Base-by-base conservation (phyloP, 331 rosid species). In the Pyracantha coccinea region DNA sequence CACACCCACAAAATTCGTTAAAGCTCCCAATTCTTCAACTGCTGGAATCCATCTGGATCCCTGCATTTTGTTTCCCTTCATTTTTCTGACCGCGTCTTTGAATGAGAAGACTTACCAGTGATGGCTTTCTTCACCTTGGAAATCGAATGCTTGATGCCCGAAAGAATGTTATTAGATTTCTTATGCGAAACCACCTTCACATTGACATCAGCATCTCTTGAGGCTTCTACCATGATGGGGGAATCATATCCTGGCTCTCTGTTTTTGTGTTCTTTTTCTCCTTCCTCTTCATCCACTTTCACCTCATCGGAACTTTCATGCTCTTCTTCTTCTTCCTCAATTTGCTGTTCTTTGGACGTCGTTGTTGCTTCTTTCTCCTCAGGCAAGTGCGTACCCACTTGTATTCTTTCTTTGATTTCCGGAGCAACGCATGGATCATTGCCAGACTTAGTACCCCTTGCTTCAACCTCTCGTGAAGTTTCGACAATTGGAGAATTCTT, bases 61-160 rank as follows among this genome's bases (percentile, higher is more conserved):
- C 15, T 20, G n/a, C 35, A 15, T 52, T 12, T 50, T 15, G 5
- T 25, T 13, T 20, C 4, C 3, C 4, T 24, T 75, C 69, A 71
- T 72, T 88, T 84, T 11, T 78, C 75, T 54, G 85, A 64, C 28
- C 11, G 20, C 45, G 84, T 45, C 81, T 90, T 86, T 21, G 87
- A 75, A 77, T 81, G 88, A 10, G 90, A 85, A 58, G 97, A 89
- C 61, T 85, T 91, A 3, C 93, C 87, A 0, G 80, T 81, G 41
- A 91, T 85, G 70, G 85, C 97, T 75, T 89, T 91, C 85, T 83
- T 91, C 79, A 91, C 93, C 75, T 87, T 87, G 20, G 90, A 89
- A 69, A 91, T 85, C 31, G 92, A 91, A 69, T 85, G 93, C 86
- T 91, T 91, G 29, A 86, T 85, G 12, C 88, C 88, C 3, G 86